Percentiles rank a stretch among this genome's conserved stretches.
phyloP scores from a whole-genome alignment of 2,329 filamentous ascomycete species.

The Aureobasidium sp. region DNA sequence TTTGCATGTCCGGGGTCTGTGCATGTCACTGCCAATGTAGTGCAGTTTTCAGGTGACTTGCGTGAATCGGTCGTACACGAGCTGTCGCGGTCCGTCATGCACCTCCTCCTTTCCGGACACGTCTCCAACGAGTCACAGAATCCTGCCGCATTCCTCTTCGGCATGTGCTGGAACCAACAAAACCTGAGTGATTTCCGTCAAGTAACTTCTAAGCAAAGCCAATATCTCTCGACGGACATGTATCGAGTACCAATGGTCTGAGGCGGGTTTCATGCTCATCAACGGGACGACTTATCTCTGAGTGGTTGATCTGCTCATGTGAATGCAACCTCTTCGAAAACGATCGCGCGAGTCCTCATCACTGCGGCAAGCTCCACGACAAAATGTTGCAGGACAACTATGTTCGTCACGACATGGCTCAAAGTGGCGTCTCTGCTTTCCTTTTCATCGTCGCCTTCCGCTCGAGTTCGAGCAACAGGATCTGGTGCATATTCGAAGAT shows the following conservation, averaged over 20 bases:
- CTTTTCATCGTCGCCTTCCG: conserved; percentile 19
- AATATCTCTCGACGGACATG: background rate
- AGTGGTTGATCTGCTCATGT: conserved; percentile 12
- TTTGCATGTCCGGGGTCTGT: background rate
- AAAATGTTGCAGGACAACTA: conserved; percentile 46
- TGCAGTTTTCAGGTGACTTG: background rate
- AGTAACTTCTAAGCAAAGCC: background rate
- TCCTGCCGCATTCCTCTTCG: background rate
- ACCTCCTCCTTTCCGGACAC: background rate
- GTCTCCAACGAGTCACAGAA: background rate
- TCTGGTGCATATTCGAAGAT: background rate
- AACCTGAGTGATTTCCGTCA: background rate
- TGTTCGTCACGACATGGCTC: conserved; percentile 44
- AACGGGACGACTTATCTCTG: background rate
- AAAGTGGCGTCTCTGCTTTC: conserved; percentile 38
- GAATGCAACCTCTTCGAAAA: conserved; percentile 42
- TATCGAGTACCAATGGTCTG: background rate
- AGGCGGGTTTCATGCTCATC: background rate
- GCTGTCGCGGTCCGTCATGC: background rate
- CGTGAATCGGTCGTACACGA: conserved; percentile 1
- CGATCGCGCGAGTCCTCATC: conserved; percentile 41
- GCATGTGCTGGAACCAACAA: background rate
- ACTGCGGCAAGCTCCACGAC: conserved; percentile 43
- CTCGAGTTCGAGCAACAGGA: background rate
- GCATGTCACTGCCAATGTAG: conserved; percentile 11